These are phyloP conservation scores for Diaporthe nobilis DNA, from an alignment of 2,329 filamentous ascomycete species.

Conservation along the genomic window DNA sequence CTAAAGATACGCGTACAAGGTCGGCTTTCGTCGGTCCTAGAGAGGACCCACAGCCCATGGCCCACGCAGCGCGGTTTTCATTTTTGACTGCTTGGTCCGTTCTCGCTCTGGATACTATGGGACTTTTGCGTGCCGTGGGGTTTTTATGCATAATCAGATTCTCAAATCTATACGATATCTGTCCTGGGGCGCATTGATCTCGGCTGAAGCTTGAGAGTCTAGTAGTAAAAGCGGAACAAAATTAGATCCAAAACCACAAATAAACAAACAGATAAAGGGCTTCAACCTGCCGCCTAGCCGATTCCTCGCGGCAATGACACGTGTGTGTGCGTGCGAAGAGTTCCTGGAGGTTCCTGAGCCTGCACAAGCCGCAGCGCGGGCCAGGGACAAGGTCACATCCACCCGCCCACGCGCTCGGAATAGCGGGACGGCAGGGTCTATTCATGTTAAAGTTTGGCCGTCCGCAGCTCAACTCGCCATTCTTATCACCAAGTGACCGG, in stretches of 20 bases:
- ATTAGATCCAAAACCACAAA: not conserved
- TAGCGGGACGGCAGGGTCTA: conserved; percentile 14
- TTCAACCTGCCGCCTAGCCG: too few relatives aligned
- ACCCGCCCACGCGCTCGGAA: not conserved
- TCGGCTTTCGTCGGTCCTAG: conserved; percentile 3
- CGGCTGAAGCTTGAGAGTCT: not conserved
- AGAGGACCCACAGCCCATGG: not conserved
- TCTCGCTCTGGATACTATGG: not conserved
- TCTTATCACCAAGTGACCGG: not conserved
- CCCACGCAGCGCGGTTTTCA: not conserved
- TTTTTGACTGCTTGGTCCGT: not conserved
- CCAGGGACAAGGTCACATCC: not conserved
- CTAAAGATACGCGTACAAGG: conserved; percentile 15
- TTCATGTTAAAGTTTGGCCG: conserved; percentile 12
- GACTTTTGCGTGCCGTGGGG: not conserved
- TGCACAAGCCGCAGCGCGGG: conserved; percentile 6
- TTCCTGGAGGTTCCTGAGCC: not conserved
- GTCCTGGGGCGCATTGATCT: not conserved
- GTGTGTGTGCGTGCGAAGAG: not conserved
- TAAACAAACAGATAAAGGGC: not conserved
- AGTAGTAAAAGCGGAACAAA: not conserved
- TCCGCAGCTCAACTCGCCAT: conserved; percentile 12
- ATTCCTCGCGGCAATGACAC: not conserved
- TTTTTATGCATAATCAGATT: not conserved
- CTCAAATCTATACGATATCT: conserved; percentile 1